Evolutionary conservation across 1,139 yeast species (phyloP).

Genomic region (Pneumocystis oryctolagi): DNA sequence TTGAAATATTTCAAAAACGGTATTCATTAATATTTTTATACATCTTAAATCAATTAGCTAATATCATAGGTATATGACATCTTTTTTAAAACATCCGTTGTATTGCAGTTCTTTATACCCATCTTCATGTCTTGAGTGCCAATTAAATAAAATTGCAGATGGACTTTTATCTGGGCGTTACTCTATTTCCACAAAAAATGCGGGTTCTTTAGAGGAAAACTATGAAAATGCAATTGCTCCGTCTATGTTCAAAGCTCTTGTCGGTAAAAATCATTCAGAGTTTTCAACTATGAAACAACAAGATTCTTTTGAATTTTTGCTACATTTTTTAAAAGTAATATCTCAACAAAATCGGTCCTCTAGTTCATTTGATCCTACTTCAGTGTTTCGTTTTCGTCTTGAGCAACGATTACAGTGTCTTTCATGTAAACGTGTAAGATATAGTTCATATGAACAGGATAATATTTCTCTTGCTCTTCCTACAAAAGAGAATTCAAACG

Average conservation of each 20-base stretch:
- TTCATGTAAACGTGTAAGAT: conserved; percentile 46
- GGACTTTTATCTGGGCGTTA: conserved; percentile 67
- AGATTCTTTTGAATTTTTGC: conserved; percentile 83
- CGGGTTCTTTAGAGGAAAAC: conserved; percentile 23
- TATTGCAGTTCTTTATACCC: conserved; percentile 34
- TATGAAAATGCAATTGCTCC: conserved; percentile 73
- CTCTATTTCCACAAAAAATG: conserved; percentile 35
- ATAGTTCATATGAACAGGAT: conserved; percentile 48
- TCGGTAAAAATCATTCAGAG: conserved; percentile 69
- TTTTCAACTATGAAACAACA: conserved; percentile 81
- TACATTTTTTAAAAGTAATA: conserved; percentile 43
- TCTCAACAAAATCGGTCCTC: conserved; percentile 9
- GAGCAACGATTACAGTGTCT: conserved; percentile 53
- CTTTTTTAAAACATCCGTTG: conserved; percentile 10
- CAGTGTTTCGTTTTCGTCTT: conserved; percentile 46
- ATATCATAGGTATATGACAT: conserved; percentile 9
- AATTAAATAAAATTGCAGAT: conserved; percentile 61
- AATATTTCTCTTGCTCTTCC: conserved; percentile 51
- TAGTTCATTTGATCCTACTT: conserved; percentile 31
- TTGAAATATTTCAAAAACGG: conserved; percentile 25
- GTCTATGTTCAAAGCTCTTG: conserved; percentile 50
- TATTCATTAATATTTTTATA: conserved; percentile 16
- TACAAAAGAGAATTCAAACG: conserved; percentile 28
- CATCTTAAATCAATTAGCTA: conserved; percentile 8
- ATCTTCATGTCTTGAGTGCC: conserved; percentile 48